phyloP scores from a whole-genome alignment of 306 rosid species.

The Quercus engelmannii region DNA sequence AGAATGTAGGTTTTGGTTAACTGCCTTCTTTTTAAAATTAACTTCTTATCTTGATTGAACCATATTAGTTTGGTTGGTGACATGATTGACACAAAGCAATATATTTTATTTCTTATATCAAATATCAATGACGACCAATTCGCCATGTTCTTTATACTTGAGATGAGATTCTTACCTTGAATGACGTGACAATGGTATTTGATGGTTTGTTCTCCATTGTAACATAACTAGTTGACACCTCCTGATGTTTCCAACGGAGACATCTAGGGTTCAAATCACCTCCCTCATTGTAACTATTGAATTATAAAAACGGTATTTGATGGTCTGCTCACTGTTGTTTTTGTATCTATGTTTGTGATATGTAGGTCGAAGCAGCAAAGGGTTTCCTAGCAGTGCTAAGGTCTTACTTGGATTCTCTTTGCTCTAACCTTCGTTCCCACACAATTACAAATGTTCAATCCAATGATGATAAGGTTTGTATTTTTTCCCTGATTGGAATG shows the following conservation, averaged over 20 bases:
- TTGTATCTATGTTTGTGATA: background rate
- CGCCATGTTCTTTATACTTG: background rate
- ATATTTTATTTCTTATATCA: background rate
- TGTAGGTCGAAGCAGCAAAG: constrained; percentile 83
- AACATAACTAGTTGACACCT: no score
- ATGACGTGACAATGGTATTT: background rate
- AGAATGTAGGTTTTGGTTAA: background rate
- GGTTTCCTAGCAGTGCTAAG: constrained; percentile 72
- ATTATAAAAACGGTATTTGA: no score
- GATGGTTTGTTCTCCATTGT: no score
- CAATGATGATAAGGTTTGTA: constrained; percentile 87
- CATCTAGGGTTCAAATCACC: no score
- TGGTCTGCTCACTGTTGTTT: background rate
- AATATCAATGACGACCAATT: background rate
- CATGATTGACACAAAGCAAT: background rate
- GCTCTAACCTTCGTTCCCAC: constrained; percentile 82
- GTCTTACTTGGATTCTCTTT: constrained; percentile 88
- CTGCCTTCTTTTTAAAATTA: background rate
- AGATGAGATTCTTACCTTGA: background rate
- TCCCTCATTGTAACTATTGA: no score
- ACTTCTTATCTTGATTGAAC: background rate
- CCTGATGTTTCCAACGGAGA: no score
- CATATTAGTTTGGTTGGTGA: background rate
- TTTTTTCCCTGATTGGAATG: constrained; percentile 12
- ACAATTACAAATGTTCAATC: constrained; percentile 98